Conservation (phyloP, 768 basidiomycete species). For the Leccinum sublutescens region DNA sequence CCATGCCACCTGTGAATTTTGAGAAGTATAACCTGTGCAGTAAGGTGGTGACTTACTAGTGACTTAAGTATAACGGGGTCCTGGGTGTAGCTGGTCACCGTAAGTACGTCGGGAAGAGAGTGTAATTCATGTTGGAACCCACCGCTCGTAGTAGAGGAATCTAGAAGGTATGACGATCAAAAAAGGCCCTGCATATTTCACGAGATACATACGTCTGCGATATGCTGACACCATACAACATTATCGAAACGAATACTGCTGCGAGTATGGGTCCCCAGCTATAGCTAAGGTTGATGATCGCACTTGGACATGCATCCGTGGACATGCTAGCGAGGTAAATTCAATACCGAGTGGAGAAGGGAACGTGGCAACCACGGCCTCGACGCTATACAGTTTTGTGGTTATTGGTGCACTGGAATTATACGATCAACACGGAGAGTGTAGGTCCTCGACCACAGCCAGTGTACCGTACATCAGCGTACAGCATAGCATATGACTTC, state of each 20-base stretch:
- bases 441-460: background rate
- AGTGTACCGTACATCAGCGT: background rate
- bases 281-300: constrained; percentile 6
- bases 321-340: constrained; percentile 11
- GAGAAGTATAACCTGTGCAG: background rate
- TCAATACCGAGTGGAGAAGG: background rate
- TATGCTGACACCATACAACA: constrained; percentile 27
- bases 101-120: background rate
- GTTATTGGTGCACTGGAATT: background rate
- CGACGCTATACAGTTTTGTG: constrained; percentile 12
- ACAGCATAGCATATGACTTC: background rate
- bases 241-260: constrained; percentile 17
- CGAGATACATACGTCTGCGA: constrained; percentile 22
- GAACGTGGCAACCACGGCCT: background rate
- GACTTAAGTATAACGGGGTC: constrained; percentile 14
- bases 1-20: constrained; percentile 19
- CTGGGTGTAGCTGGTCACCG: constrained; percentile 13
- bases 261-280: constrained; percentile 28
- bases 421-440: constrained; percentile 12
- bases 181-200: background rate
- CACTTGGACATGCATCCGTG: constrained; percentile 1
- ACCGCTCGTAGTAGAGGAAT: constrained; percentile 28
- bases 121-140: constrained; percentile 2
- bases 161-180: constrained; percentile 4
- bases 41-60: constrained; percentile 9